Evolutionary conservation across 164 flowering plant genomes (phyloP).

Genomic region (Warburgia ugandensis): DNA sequence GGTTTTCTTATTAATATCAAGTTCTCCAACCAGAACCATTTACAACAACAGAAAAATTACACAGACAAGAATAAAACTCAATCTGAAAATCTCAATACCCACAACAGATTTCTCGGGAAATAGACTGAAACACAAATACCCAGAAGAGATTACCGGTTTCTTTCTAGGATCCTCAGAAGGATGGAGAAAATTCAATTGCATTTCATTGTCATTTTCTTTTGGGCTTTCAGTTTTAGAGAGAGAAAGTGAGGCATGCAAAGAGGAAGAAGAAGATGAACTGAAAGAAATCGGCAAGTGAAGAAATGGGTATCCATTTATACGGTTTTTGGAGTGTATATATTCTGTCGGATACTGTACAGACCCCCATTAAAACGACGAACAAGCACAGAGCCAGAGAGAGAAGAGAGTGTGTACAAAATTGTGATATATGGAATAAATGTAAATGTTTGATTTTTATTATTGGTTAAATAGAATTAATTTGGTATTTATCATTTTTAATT

Average conservation of each 20-base stretch:
- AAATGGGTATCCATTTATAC: constrained; percentile 13
- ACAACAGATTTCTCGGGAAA: constrained; percentile 11
- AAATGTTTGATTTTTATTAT: constrained; percentile 1
- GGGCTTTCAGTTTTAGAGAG: constrained; percentile 1
- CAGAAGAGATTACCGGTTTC: constrained; percentile 17
- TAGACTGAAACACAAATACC: constrained; percentile 11
- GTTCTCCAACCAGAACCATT: constrained; percentile 1
- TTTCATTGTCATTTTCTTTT: constrained; percentile 14
- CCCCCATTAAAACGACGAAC: constrained; percentile 15
- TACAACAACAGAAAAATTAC: constrained; percentile 3
- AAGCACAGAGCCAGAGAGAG: background rate
- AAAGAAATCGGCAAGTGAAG: constrained; percentile 1
- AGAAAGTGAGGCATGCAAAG: constrained; percentile 34
- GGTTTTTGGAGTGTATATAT: constrained; percentile 8
- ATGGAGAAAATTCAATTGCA: constrained; percentile 18
- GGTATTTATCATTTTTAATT: too few relatives aligned
- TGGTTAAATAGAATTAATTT: too few relatives aligned
- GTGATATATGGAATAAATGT: background rate
- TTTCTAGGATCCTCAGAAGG: background rate
- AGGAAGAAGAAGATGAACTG: constrained; percentile 10
- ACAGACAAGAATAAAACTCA: background rate
- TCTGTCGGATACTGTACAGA: constrained; percentile 6
- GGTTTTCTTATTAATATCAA: background rate
- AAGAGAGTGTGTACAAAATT: background rate
- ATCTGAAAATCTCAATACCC: constrained; percentile 17